Evolutionary conservation across 2,329 filamentous ascomycete species (phyloP), one percentile per base, ranked within the genome.

Genomic region (Paraconiothyrium brasiliense): DNA sequence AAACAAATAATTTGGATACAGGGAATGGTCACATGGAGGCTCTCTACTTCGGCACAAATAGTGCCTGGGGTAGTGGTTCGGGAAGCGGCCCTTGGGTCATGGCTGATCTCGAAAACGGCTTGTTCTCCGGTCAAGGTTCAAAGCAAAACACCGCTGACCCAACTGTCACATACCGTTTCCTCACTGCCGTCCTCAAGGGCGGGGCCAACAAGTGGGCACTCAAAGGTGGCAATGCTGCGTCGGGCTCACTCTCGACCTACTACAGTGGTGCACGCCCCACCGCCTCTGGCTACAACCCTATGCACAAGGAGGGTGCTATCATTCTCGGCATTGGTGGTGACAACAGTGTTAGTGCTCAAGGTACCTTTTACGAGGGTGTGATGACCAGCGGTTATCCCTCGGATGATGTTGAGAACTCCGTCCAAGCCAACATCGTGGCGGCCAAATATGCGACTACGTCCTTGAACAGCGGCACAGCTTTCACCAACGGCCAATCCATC

Each of bases 261-360:
- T 90, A 86, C 70, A 84, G 76, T 61, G 88, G 88, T 5, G 78
- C 68, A 1, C 85, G 88, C 3, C 88, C 88, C 4, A 80, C 59
- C 7, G 78, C 60, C 1, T 64, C 71, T 14, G 87, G 86, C 10
- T 90, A 90, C 76, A 85, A 88, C 71, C 77, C 80, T 0, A 90
- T 90, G 88, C 80, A 69, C 65, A 89, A 90, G 66, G 87, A 90
- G 70, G 88, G 88, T 13, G 84, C 87, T 59, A 88, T 90, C 48
- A 83, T 90, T 60, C 85, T 90, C n/a, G 88, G 88, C n/a, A 89
- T 90, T 57, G 88, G 88, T n/a, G 88, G 88, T 8, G 88, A 90
- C 67, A 90, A 88, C 77, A 88, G 85, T 70, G 78, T 80, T 67
- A 69, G 84, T 50, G 87, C 81, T 0, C 85, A 89, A 70, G 87